Evolutionary conservation across 768 basidiomycete genomes (phyloP), one percentile per base, ranked within the genome.

Genomic region (Hypsizygus marmoreus): DNA sequence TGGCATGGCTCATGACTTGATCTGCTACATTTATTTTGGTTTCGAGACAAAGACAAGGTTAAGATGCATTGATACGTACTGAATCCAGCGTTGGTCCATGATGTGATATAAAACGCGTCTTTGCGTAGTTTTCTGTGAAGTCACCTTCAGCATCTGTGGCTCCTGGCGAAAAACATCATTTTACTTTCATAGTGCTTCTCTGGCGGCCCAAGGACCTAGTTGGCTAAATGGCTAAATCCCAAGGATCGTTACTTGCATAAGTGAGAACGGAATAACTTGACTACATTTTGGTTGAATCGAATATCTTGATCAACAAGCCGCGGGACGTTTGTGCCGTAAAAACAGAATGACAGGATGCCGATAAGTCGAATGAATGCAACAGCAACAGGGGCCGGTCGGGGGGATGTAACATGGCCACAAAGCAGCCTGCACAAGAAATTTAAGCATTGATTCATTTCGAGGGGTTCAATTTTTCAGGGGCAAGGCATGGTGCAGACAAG

Each of bases 71-170:
- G 30, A 23, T 14, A 67, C 72, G 49, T 45, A 74, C 74, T 81
- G 69, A 81, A 80, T 16, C 81, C 81, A 4, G 77, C 79, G 42
- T 70, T 74, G 5, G 74, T 63, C 77, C 77, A 80, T 10, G 77
- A 70, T 0, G 80, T 82, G 43, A 84, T 70, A 54, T 82, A 83
- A 48, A 73, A 59, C 1, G 65, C 68, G 45, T 80, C 76, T 29
- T 75, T 68, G 3, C 71, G 69, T 16, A 79, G 62, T 78, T 78
- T 49, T 76, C 76, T 74, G 44, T 22, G 24, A 25, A 22, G 13
- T 20, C 25, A 14, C 16, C 16, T 20, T 33, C 7, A 14, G 19
- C 29, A 28, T 28, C 3, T 4, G 17, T 16, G 12, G 3, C 22
- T 14, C 30, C 31, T 11, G 19, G 16, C 16, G n/a, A 22, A 6